Base-by-base conservation (phyloP, 352 stramenopile species). In the Labyrinthula sp. region DNA sequence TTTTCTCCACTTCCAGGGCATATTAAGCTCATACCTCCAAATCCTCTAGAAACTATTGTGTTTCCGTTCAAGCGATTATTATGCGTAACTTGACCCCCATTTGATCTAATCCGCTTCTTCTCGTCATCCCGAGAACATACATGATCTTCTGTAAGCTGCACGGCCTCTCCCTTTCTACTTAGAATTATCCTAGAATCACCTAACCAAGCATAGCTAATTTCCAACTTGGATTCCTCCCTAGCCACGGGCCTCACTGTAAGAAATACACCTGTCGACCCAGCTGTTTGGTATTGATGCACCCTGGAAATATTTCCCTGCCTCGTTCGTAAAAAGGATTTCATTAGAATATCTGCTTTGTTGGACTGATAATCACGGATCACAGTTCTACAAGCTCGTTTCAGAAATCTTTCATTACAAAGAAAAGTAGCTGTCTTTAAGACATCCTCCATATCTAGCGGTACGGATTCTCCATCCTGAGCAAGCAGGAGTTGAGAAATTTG, bases 11-110 rank as follows among this genome's bases (percentile, higher is more conserved):
- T n/a, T n/a, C n/a, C n/a, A n/a, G n/a, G n/a, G n/a, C n/a, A n/a
- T n/a, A n/a, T n/a, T n/a, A n/a, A n/a, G n/a, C n/a, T n/a, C n/a
- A 83, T 45, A 47, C 86, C 76, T 22, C 76, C 76, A 59, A 88
- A 86, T 30, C 73, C 72, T 6, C 76, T 64, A 12, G 76, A 84
- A 26, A 88, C 69, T 23, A 72, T 73, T 1, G 86, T 54, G 46
- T 82, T 77, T 15, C 76, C 76, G 43, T 87, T 72, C 8, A 88
- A 52, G 2, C 73, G 70, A 0, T 73, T 75, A 45, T 85, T 85
- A 26, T 79, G 81, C n/a, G 40, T 47, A 12, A 52, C 43, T 12
- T 31, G 40, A 1, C 76, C 76, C 15, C 76, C 76, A 21, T 64
- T 68, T 6, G 58, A 61, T 30, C 82, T 71, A 33, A 88, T 82